These are phyloP conservation scores for Tuctoria greenei DNA, from an alignment of 176 grass and related monocot genomes.

Conservation along the genomic window DNA sequence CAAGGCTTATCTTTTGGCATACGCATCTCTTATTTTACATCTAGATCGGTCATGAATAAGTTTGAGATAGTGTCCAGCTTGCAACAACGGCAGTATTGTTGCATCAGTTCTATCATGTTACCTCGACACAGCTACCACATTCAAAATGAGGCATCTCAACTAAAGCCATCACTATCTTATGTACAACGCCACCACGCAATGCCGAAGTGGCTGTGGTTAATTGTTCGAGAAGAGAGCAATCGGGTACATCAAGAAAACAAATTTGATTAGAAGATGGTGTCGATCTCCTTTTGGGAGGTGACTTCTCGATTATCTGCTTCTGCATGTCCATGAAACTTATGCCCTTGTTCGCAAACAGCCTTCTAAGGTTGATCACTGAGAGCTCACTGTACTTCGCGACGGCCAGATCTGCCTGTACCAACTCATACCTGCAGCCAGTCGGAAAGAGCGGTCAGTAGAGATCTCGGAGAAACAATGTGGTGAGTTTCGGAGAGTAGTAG, in stretches of 20 bases:
- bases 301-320: constrained; percentile 84
- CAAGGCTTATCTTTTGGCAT: background rate
- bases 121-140: background rate
- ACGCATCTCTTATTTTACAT: background rate
- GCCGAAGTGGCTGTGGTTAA: background rate
- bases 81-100: constrained; percentile 13
- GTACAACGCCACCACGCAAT: constrained; percentile 17
- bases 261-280: constrained; percentile 58
- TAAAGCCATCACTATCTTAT: constrained; percentile 29
- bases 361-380: constrained; percentile 93
- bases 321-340: constrained; percentile 91
- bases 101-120: constrained; percentile 11
- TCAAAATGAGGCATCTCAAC: background rate
- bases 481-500: background rate
- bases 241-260: background rate
- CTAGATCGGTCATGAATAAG: constrained; percentile 9
- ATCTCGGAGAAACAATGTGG: background rate
- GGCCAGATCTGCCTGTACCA: constrained; percentile 77
- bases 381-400: constrained; percentile 71
- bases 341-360: constrained; percentile 76
- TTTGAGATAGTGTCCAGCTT: constrained; percentile 1
- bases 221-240: background rate
- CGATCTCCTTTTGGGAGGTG: constrained; percentile 70
- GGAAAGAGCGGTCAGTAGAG: background rate
- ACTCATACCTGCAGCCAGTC: constrained; percentile 67